phyloP scores from a whole-genome alignment of 2,329 filamentous ascomycete genomes.

The Colletotrichum aenigma region DNA sequence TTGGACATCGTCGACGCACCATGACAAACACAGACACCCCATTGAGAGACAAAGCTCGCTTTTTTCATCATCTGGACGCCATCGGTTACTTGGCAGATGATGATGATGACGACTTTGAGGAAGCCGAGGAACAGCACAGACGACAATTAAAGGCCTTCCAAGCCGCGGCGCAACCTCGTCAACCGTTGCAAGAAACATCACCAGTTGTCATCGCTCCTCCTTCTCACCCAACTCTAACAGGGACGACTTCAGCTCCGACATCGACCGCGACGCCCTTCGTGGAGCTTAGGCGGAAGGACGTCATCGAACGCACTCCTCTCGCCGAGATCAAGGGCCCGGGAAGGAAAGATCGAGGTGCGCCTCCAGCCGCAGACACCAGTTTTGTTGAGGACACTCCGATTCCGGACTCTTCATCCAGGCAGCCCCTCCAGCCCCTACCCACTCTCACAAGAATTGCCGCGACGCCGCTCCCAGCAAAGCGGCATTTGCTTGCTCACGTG shows the following conservation, averaged over 20 bases:
- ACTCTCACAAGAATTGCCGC: constrained; percentile 27
- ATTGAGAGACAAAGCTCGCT: constrained; percentile 47
- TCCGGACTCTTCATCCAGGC: constrained; percentile 24
- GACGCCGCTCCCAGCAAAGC: constrained; percentile 29
- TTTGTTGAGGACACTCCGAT: constrained; percentile 35
- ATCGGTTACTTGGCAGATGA: constrained; percentile 25
- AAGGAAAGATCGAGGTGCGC: background rate
- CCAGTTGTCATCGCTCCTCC: background rate
- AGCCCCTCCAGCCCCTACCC: constrained; percentile 4
- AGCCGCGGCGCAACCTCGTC: background rate
- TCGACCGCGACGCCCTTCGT: background rate
- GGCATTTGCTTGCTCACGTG: constrained; percentile 4
- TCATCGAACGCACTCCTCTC: constrained; percentile 29
- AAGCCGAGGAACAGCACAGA: constrained; percentile 22
- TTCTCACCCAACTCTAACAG: background rate
- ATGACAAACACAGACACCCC: constrained; percentile 25
- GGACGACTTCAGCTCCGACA: constrained; percentile 13
- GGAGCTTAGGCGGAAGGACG: background rate
- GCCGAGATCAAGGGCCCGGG: constrained; percentile 19
- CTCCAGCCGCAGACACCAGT: constrained; percentile 18
- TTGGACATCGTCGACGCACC: background rate
- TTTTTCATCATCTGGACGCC: constrained; percentile 47
- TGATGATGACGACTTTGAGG: constrained; percentile 33
- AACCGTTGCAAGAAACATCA: constrained; percentile 12
- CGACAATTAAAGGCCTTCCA: background rate